phyloP scores from a whole-genome alignment of 1,284 basidiomycete genomes.

The Albatrellus sp. region DNA sequence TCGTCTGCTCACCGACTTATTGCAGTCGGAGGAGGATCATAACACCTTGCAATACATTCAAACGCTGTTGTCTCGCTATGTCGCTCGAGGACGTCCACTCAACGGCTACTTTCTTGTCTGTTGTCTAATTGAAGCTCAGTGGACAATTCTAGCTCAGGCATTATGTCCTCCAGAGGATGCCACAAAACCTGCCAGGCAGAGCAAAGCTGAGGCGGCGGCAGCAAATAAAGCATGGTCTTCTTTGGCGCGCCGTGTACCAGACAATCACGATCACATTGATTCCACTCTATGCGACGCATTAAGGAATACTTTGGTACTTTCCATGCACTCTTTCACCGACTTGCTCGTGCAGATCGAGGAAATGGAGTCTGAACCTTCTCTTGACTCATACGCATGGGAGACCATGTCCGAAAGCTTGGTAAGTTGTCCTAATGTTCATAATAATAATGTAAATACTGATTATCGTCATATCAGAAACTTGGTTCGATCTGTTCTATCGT shows the following conservation, averaged over 20 bases:
- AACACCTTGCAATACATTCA: slow-evolving; percentile 42
- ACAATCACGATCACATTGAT: slow-evolving; percentile 26
- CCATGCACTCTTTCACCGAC: slow-evolving; percentile 64
- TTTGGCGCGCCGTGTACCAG: slow-evolving; percentile 40
- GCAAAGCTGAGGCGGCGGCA: slow-evolving; percentile 58
- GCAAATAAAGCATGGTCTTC: slow-evolving; percentile 72
- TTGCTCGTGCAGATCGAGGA: slow-evolving; percentile 65
- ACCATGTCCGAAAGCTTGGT: slow-evolving; percentile 77
- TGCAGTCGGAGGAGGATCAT: slow-evolving; percentile 41
- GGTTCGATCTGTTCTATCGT: slow-evolving; percentile 77
- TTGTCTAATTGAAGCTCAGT: slow-evolving; percentile 74
- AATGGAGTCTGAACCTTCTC: slow-evolving; percentile 63
- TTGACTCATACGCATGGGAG: slow-evolving; percentile 81
- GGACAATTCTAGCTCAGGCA: slow-evolving; percentile 73
- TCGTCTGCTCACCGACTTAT: slow-evolving; percentile 46
- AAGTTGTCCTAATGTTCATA: background rate
- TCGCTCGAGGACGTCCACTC: slow-evolving; percentile 62
- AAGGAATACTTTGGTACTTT: slow-evolving; percentile 38
- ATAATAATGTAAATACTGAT: background rate
- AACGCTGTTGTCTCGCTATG: slow-evolving; percentile 69
- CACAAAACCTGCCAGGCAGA: slow-evolving; percentile 16
- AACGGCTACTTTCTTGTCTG: slow-evolving; percentile 83
- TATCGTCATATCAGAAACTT: slow-evolving; percentile 54
- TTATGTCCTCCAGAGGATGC: slow-evolving; percentile 34
- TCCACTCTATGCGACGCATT: slow-evolving; percentile 31